Conservation (phyloP, 208 protist species). For the Entamoeba nuttalli region DNA sequence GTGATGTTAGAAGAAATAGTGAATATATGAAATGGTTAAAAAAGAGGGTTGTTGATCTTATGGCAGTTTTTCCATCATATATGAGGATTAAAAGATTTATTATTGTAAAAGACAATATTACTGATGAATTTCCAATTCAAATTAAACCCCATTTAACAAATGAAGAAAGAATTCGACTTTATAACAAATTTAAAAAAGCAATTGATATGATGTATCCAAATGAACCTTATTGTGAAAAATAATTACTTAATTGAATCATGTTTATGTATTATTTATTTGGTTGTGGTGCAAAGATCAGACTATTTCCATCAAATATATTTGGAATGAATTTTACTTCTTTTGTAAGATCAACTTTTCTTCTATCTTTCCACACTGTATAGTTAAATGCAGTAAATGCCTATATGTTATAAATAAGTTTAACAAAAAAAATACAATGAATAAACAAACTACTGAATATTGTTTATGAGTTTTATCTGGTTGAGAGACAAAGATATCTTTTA, state of each 20-base stretch:
- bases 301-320: not conserved
- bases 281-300: not conserved
- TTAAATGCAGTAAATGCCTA: not conserved
- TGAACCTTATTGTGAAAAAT: not conserved
- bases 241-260: too few relatives aligned
- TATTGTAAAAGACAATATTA: not conserved
- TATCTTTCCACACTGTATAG: not conserved
- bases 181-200: not conserved
- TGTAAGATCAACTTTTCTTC: not conserved
- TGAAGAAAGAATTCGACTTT: not conserved
- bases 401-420: not conserved
- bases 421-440: not conserved
- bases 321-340: not conserved
- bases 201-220: not conserved
- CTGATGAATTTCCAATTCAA: not conserved
- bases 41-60: not conserved
- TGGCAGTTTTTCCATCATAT: not conserved
- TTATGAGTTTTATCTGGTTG: not conserved
- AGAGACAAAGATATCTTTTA: not conserved
- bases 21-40: not conserved
- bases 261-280: not conserved
- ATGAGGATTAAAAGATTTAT: not conserved
- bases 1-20: not conserved
- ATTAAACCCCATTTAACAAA: not conserved
- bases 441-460: not conserved